Conservation (phyloP, 306 rosid species). For the Medicago lupulina region DNA sequence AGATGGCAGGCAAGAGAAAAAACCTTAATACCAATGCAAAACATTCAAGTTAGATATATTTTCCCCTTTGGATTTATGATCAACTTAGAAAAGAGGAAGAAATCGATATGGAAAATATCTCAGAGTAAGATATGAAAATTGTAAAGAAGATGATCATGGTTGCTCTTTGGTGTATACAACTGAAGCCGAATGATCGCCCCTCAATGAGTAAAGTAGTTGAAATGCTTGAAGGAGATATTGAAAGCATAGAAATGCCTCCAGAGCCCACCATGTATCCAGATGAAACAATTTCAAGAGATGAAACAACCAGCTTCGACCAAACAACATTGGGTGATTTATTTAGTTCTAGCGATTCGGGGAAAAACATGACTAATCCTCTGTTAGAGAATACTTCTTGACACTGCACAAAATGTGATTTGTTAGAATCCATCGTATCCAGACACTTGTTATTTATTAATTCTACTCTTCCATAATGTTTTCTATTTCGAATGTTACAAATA, state of each 20-base stretch:
- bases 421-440: too few species aligned
- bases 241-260: background rate
- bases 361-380: too few species aligned
- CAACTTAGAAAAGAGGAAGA: background rate
- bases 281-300: too few species aligned
- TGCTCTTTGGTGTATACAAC: slow-evolving; percentile 34
- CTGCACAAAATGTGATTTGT: too few species aligned
- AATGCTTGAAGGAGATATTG: slow-evolving; percentile 47
- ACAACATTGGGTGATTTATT: too few species aligned
- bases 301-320: too few species aligned
- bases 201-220: slow-evolving; percentile 40
- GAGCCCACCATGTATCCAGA: too few species aligned
- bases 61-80: slow-evolving; percentile 32
- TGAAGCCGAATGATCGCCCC: slow-evolving; percentile 44
- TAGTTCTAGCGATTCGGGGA: too few species aligned
- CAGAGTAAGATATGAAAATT: background rate
- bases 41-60: background rate
- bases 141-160: slow-evolving; percentile 43
- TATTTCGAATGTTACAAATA: too few species aligned
- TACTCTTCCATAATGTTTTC: too few species aligned
- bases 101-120: background rate
- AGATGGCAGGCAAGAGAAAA: background rate
- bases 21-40: background rate
- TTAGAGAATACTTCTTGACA: too few species aligned
- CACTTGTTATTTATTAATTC: too few species aligned